These are phyloP conservation scores for Hura crepitans DNA, from an alignment of 441 rosid genomes.

Conservation along the genomic window DNA sequence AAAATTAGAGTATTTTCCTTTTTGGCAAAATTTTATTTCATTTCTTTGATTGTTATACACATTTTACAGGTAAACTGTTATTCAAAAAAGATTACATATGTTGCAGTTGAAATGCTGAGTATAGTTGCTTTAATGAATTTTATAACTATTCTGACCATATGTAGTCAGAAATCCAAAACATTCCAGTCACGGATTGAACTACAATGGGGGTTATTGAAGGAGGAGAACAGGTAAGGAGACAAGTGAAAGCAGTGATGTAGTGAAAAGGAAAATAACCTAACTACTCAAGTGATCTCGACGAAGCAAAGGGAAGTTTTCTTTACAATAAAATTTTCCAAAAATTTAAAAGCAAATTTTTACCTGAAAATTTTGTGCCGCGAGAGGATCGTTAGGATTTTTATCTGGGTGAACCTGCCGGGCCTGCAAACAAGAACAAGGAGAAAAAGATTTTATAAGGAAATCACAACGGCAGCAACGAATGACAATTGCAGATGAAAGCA, in stretches of 20 bases:
- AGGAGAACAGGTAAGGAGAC: not conserved
- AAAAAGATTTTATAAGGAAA: not conserved
- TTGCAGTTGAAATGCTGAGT: not conserved
- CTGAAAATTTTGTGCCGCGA: conserved; percentile 93
- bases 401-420: conserved; percentile 97
- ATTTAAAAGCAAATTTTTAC: conserved; percentile 31
- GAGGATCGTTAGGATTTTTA: conserved; percentile 94
- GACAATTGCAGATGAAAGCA: not conserved
- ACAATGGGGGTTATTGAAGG: not conserved
- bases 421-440: conserved; percentile 39
- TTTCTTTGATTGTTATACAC: not conserved
- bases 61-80: not conserved
- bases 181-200: not conserved
- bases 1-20: not conserved
- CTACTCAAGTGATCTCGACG: not conserved
- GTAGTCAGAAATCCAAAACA: not conserved
- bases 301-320: not conserved
- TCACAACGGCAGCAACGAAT: not conserved
- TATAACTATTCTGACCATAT: not conserved
- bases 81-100: not conserved
- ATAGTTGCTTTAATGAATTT: not conserved
- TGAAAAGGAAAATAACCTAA: not conserved
- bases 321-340: not conserved
- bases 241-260: not conserved
- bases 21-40: not conserved